Evolutionary conservation across 176 grass and related monocot species (phyloP).

Genomic region (Oryza meyeriana): DNA sequence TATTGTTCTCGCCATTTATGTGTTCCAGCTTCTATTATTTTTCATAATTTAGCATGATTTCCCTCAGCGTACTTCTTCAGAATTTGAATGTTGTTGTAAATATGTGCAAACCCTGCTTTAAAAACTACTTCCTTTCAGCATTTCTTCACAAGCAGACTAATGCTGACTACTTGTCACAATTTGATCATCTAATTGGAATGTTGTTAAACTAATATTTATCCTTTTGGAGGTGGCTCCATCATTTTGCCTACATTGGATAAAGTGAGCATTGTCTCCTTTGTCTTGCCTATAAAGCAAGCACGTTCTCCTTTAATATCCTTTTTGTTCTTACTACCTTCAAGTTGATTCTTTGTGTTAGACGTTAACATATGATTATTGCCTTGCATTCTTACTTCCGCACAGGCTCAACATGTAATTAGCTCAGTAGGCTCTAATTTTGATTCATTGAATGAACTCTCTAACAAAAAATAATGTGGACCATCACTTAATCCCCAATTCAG

Average conservation of each 20-base stretch:
- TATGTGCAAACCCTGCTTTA: not conserved
- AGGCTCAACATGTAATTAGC: not conserved
- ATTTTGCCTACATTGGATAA: conserved; percentile 30
- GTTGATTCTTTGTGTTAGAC: not conserved
- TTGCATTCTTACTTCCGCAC: conserved; percentile 4
- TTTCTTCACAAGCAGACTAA: not conserved
- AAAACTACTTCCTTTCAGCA: not conserved
- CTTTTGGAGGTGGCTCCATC: not conserved
- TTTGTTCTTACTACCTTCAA: conserved; percentile 23
- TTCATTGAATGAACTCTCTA: not conserved
- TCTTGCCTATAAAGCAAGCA: conserved; percentile 19
- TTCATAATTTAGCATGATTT: not conserved
- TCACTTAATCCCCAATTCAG: not conserved
- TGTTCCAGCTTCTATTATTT: not conserved
- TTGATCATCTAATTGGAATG: not conserved
- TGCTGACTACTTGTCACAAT: not conserved
- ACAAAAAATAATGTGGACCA: not conserved
- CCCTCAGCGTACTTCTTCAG: not conserved
- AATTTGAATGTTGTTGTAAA: not conserved
- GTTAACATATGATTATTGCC: not conserved
- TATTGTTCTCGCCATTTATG: not conserved
- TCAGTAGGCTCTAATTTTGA: conserved; percentile 17
- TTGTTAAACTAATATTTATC: not conserved
- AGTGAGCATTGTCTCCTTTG: conserved; percentile 15
- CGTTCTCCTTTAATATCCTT: conserved; percentile 1